phyloP scores from a whole-genome alignment of 2,329 filamentous ascomycete genomes.

The Curvularia verruculosa region DNA sequence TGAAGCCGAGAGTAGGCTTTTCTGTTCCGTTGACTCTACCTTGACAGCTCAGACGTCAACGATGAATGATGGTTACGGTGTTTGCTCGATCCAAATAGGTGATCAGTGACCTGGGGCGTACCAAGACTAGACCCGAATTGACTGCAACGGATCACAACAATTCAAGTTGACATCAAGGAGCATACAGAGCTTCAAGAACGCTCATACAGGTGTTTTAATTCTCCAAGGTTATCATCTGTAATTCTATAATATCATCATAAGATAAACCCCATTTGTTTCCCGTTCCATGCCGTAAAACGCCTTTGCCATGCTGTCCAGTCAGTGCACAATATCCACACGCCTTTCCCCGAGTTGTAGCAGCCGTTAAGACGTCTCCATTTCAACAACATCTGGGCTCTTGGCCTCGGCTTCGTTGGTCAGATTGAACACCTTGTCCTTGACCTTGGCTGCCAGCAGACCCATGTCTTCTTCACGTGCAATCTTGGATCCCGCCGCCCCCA shows the following conservation, averaged over 20 bases:
- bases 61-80: not conserved
- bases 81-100: not conserved
- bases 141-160: too few species aligned
- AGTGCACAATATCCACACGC: not conserved
- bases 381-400: constrained; percentile 35
- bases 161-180: too few species aligned
- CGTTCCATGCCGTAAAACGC: constrained; percentile 13
- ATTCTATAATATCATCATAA: constrained; percentile 6
- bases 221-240: not conserved
- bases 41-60: too few species aligned
- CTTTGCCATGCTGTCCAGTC: constrained; percentile 12
- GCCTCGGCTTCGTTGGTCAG: constrained; percentile 14
- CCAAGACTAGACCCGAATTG: too few species aligned
- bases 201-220: too few species aligned
- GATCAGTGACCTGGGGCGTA: not conserved
- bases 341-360: too few species aligned
- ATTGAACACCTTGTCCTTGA: constrained; percentile 68
- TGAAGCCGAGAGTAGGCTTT: not conserved
- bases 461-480: constrained; percentile 67
- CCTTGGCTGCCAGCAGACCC: constrained; percentile 66
- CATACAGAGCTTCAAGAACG: too few species aligned
- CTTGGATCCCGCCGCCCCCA: constrained; percentile 66
- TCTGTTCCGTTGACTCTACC: not conserved
- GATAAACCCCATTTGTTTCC: not conserved
- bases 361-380: constrained; percentile 35